These are phyloP conservation scores for Phaeomoniella chlamydospora DNA, from an alignment of 2,329 filamentous ascomycete species.

Conservation along the genomic window DNA sequence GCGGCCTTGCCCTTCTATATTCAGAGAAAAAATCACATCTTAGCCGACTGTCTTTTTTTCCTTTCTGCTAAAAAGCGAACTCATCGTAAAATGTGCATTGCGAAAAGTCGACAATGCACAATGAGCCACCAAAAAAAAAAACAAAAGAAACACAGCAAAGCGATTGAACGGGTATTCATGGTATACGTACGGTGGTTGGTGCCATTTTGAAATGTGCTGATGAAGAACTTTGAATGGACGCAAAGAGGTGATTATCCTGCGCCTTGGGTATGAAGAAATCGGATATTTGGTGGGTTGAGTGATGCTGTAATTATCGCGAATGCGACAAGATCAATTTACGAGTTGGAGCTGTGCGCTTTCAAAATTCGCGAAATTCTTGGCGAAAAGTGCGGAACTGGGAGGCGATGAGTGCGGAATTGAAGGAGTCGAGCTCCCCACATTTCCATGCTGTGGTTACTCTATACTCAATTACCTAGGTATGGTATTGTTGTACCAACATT, in stretches of 20 bases:
- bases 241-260: constrained; percentile 90
- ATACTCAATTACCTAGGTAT: too few species aligned
- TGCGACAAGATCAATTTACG: not conserved
- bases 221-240: constrained; percentile 37
- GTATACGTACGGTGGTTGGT: constrained; percentile 62
- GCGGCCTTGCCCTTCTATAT: constrained; percentile 20
- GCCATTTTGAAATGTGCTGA: constrained; percentile 11
- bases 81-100: constrained; percentile 4
- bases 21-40: constrained; percentile 39
- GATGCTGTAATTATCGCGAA: not conserved
- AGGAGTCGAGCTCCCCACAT: too few species aligned
- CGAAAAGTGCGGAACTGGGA: not conserved
- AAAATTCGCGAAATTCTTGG: not conserved
- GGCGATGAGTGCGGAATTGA: too few species aligned
- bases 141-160: constrained; percentile 94
- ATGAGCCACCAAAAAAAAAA: constrained; percentile 15
- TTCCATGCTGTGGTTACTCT: too few species aligned
- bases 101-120: constrained; percentile 2
- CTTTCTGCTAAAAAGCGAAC: constrained; percentile 2
- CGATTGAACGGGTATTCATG: too few species aligned
- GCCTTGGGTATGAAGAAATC: constrained; percentile 27
- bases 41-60: constrained; percentile 71
- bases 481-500: too few species aligned
- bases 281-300: not conserved
- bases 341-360: too few species aligned